Evolutionary conservation across 2,329 filamentous ascomycete species (phyloP), one percentile per base, ranked within the genome.

Genomic region (Cercospora citrullina): DNA sequence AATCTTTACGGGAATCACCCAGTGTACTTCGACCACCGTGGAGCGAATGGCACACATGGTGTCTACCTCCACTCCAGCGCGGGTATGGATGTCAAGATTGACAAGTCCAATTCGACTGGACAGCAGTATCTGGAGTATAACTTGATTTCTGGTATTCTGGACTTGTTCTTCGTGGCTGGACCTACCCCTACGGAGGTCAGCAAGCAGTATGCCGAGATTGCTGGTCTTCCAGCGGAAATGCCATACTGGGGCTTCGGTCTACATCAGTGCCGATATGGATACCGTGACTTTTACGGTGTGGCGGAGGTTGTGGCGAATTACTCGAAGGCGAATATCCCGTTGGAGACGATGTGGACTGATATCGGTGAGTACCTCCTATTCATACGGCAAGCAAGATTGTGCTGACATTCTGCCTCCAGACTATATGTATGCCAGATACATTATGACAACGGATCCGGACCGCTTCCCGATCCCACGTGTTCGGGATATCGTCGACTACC

Each of bases 71-170:
- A 90, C 69, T 92, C 91, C 77, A 89, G 87, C 14, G 89, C 91
- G 72, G 90, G 75, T 33, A 93, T 93, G 88, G 90, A 94, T 68
- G 84, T 94, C 76, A 89, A 89, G 72, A 88, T 93, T 76, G 86
- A 92, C 76, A 86, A 87, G 70, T 31, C 57, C n/a, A 86, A 85
- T 1, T 16, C 84, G 6, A 55, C 9, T 12, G 67, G 64, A 4
- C 83, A 85, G 7, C 88, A 94, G 75, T 92, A 89, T 66, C 84
- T 95, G 4, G 90, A 94, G 79, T 94, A 93, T 80, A 92, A 94
- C 76, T 87, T 87, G 1, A 83, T 94, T 0, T 91, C 91, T 5
- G 92, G 92, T 6, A 85, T 93, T 26, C 76, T 95, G 1, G 92
- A 94, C 77, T 74, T 86, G 23, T 85, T 85, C 76, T 85, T 85